Evolutionary conservation across 768 basidiomycete genomes (phyloP), one percentile per base, ranked within the genome.

Genomic region (Erythrobasidium yunnanense): DNA sequence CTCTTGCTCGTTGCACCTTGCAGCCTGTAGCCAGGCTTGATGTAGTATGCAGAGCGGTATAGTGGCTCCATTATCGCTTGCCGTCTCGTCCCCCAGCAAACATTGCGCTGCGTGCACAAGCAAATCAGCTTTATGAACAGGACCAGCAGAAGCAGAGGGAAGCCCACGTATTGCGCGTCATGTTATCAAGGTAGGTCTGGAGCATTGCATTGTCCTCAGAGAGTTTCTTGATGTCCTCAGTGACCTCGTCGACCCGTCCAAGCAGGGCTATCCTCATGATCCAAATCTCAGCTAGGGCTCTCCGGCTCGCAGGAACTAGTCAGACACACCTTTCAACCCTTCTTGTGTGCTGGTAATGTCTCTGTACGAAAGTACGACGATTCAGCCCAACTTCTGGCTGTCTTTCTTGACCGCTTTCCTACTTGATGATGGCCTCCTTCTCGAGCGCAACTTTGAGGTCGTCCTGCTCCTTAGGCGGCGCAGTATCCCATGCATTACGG

Each of bases 391-490:
- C 4, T 54, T 4, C n/a, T 27, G 34, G n/a, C 52, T 23, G 52
- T 54, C n/a, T 13, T 54, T 54, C 11, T 8, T 8, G 15, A 30
- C 50, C 7, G 25, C 54, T 29, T 8, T 8, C 60, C n/a, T 49
- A 63, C 60, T 51, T 63, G 27, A 63, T 63, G 47, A 63, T 63
- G 29, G 33, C 33, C 45, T 63, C 60, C 60, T 63, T 63, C 60
- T 63, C 60, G 29, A 63, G 6, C 47, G 60, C 60, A 7, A 51
- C 22, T 2, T 25, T 30, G 18, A 63, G 49, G 49, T 63, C 60
- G 38, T 63, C 60, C 60, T 63, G 32, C 49, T 13, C 11, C 49
- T 35, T 6, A n/a, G 56, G 2, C 2, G 56, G 23, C 18, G 56
- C 33, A 20, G 34, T 22, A 13, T 30, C 42, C 56, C 56, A 58